A percentile compares a stretch with the other conserved stretches of the same genome.
Evolutionary conservation across 495 filamentous ascomycete genomes (phyloP).

Genomic region (Hypoxylon trugodes): DNA sequence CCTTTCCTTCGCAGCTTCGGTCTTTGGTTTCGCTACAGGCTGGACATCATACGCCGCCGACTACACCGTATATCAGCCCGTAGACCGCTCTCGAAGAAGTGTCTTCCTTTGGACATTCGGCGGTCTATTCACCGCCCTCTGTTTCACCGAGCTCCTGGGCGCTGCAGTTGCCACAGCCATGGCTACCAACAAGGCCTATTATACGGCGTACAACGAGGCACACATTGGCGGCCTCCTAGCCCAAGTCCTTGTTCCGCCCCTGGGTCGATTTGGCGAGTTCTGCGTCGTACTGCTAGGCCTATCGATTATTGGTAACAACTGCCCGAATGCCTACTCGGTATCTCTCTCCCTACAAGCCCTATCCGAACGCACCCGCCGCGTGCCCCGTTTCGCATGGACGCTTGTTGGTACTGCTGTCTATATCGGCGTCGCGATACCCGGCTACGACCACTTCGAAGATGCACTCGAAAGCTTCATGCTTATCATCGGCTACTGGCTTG

Average conservation of each 20-base stretch:
- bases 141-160: constrained; percentile 83
- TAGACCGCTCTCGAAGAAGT: constrained; percentile 61
- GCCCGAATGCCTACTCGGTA: constrained; percentile 89
- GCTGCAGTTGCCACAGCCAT: constrained; percentile 76
- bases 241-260: constrained; percentile 68
- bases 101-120: constrained; percentile 75
- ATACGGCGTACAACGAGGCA: constrained; percentile 65
- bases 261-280: constrained; percentile 83
- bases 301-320: constrained; percentile 84
- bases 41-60: constrained; percentile 85
- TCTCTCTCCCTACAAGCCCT: constrained; percentile 78
- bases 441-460: constrained; percentile 74
- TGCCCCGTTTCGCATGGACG: constrained; percentile 83
- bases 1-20: constrained; percentile 75
- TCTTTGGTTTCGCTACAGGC: constrained; percentile 81
- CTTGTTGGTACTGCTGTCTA: constrained; percentile 72
- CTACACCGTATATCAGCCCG: constrained; percentile 85
- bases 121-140: constrained; percentile 74
- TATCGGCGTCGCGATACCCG: constrained; percentile 79
- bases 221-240: constrained; percentile 76
- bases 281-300: constrained; percentile 82
- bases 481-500: constrained; percentile 83
- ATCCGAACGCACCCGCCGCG: constrained; percentile 66
- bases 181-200: constrained; percentile 62
- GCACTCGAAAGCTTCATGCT: constrained; percentile 84